A percentile compares a stretch with the other conserved stretches of the same genome.
These are phyloP conservation scores for Puccinia polysora DNA, from an alignment of 1,284 basidiomycete species.

Conservation along the genomic window DNA sequence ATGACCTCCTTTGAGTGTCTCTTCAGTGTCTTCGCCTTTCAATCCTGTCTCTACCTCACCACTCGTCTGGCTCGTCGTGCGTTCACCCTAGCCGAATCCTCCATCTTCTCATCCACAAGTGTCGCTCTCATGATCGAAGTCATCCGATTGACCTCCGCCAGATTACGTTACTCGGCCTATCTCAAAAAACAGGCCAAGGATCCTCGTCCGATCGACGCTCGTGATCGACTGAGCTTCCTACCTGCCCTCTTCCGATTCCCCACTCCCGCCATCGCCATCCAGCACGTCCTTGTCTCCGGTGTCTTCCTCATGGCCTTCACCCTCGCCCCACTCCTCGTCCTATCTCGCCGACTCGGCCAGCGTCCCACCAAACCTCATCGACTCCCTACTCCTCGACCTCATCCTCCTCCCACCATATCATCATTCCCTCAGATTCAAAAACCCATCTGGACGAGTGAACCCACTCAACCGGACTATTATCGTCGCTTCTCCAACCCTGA, in stretches of 20 bases:
- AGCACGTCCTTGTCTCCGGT: constrained; percentile 87
- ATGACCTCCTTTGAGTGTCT: constrained; percentile 75
- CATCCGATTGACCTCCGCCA: constrained; percentile 13
- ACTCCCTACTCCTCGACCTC: neutral
- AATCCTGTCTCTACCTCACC: constrained; percentile 82
- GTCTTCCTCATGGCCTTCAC: constrained; percentile 86
- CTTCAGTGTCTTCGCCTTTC: constrained; percentile 75
- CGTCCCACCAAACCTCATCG: constrained; percentile 70
- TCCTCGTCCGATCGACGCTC: neutral
- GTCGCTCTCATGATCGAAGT: constrained; percentile 77
- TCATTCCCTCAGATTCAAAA: neutral
- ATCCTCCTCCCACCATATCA: neutral
- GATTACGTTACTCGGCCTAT: constrained; percentile 21
- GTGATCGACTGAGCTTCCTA: neutral
- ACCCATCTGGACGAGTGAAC: constrained; percentile 16
- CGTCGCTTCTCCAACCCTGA: constrained; percentile 25
- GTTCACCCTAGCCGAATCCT: constrained; percentile 91
- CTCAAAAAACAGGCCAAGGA: neutral
- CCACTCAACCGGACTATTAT: constrained; percentile 19
- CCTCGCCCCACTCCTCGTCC: constrained; percentile 85
- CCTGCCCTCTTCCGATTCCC: constrained; percentile 74
- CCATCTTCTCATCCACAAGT: constrained; percentile 78
- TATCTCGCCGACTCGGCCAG: constrained; percentile 87
- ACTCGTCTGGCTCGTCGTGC: constrained; percentile 83
- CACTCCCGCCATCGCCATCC: constrained; percentile 84